These are phyloP conservation scores for Chlorella sp. DNA, from an alignment of 139 green algal species.

Conservation along the genomic window DNA sequence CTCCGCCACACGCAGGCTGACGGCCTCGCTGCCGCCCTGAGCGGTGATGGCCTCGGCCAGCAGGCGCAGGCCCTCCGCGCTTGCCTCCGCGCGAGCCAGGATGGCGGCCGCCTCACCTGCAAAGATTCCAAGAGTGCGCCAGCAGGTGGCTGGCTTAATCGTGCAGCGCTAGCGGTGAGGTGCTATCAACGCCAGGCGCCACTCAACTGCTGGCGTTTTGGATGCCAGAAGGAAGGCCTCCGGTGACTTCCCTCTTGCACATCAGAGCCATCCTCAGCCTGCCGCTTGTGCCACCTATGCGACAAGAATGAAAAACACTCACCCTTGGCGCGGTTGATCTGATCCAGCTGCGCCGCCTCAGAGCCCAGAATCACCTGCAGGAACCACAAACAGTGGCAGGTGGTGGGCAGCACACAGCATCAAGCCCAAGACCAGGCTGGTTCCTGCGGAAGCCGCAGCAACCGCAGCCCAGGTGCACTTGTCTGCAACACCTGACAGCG, in stretches of 20 bases:
- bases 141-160: not conserved
- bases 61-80: slow-evolving; percentile 65
- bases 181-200: too few species aligned
- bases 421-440: too few species aligned
- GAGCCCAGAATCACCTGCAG: slow-evolving; percentile 84
- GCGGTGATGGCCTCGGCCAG: slow-evolving; percentile 68
- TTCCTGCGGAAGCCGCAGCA: too few species aligned
- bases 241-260: too few species aligned
- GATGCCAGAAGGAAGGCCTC: too few species aligned
- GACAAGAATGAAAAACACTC: slow-evolving; percentile 43
- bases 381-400: not conserved
- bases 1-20: slow-evolving; percentile 84
- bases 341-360: slow-evolving; percentile 79
- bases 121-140: not conserved
- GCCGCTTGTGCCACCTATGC: not conserved
- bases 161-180: not conserved
- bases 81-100: slow-evolving; percentile 73
- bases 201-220: too few species aligned
- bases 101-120: slow-evolving; percentile 78
- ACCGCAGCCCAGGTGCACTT: too few species aligned
- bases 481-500: too few species aligned
- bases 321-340: slow-evolving; percentile 89
- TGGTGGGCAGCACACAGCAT: too few species aligned
- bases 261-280: not conserved
- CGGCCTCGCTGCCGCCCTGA: slow-evolving; percentile 73